Base-by-base conservation (phyloP, 371 early-diverging fungal genomes). In the Circinella minor region DNA sequence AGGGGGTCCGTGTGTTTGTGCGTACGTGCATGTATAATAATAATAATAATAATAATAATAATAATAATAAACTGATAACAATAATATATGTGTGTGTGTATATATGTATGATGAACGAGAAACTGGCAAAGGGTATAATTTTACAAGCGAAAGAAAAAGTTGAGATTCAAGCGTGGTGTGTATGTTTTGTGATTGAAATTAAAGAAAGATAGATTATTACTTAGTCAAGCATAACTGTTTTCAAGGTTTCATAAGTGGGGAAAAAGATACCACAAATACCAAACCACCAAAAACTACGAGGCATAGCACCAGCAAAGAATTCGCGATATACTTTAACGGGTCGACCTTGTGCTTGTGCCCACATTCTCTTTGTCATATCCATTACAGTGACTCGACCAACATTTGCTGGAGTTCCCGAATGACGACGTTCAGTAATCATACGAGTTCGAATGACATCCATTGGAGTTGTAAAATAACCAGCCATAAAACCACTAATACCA, bases 381-480 rank as follows among this genome's bases (percentile, higher is more conserved):
- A 61, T 51, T 1, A 77, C 82, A 14, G 80, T 68, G 18, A 75
- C 36, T 55, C 43, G 43, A 9, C 9, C 43, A 43, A 3, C 11
- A 43, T 3, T 43, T 9, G 74, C 59, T 27, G 67, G 39, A 6
- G 27, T 27, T 27, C 27, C 27, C 27, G 49, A 55, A 4, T 15
- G 66, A 17, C 72, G 43, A 65, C 83, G 83, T 65, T 83, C 77
- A 3, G 93, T 91, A 86, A 94, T 93, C 77, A 94, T 87, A 18
- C 88, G 78, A 11, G 94, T 93, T n/a, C 89, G 86, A 48, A 94
- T 82, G 0, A 93, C 92, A 75, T 94, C 94, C 85, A 93, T 91
- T 4, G 94, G 94, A 3, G 94, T 92, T 1, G 94, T 94, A 38
- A 91, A 81, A 69, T 89, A 93, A 10, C 92, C 94, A 3, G 94